Evolutionary conservation across 2,329 filamentous ascomycete genomes (phyloP).

Genomic region (Ramularia endophylla): DNA sequence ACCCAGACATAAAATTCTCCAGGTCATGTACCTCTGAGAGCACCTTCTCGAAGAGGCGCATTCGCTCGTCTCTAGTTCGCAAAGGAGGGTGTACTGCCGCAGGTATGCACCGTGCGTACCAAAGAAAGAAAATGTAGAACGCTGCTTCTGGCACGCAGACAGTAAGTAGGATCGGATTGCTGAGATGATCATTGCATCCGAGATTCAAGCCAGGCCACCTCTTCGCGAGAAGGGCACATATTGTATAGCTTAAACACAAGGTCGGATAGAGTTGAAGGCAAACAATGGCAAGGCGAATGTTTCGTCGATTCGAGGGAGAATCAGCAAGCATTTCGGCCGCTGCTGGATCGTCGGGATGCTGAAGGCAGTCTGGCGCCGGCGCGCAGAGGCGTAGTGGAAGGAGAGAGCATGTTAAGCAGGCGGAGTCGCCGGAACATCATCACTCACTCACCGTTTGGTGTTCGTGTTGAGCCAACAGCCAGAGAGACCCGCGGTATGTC

Average conservation of each 20-base stretch:
- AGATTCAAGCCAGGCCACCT: constrained; percentile 9
- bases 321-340: constrained; percentile 20
- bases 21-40: constrained; percentile 50
- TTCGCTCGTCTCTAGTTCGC: constrained; percentile 44
- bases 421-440: too few relatives aligned
- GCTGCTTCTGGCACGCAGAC: constrained; percentile 47
- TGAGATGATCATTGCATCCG: constrained; percentile 8
- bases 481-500: too few relatives aligned
- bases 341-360: background rate
- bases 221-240: constrained; percentile 12
- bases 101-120: constrained; percentile 48
- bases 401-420: too few relatives aligned
- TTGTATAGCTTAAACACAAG: constrained; percentile 18
- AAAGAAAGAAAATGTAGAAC: constrained; percentile 53
- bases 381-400: background rate
- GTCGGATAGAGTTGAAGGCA: constrained; percentile 17
- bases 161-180: constrained; percentile 32
- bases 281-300: constrained; percentile 19
- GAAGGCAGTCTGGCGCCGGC: background rate
- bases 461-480: too few relatives aligned
- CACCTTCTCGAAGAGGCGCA: constrained; percentile 52
- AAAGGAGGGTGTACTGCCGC: constrained; percentile 46
- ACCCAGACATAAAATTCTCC: constrained; percentile 54
- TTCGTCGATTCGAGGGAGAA: constrained; percentile 13
- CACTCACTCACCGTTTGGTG: too few relatives aligned